A percentile compares a stretch with the other conserved stretches of the same genome.
Conservation (phyloP, 768 basidiomycete genomes). For the Pisolithus tinctorius region DNA sequence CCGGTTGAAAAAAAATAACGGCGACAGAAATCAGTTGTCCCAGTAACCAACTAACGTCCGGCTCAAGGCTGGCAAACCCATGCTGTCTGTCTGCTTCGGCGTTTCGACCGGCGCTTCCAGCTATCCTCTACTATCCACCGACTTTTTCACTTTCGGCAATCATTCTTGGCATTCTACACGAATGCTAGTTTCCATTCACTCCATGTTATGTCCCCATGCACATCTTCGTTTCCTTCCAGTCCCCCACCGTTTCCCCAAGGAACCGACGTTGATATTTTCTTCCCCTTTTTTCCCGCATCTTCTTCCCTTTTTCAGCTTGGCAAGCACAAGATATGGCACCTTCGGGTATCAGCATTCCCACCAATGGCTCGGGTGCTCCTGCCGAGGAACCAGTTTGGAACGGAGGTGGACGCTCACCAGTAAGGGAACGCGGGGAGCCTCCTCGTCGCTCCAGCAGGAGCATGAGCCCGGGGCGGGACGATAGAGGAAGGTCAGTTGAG, state of each 20-base stretch:
- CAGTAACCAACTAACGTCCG: constrained; percentile 18
- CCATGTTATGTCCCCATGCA: not conserved
- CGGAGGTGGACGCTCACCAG: constrained; percentile 36
- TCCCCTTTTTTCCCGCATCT: too few relatives aligned
- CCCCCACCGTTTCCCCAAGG: constrained; percentile 26
- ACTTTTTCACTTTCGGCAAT: constrained; percentile 2
- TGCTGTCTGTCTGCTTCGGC: constrained; percentile 8
- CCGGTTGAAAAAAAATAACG: constrained; percentile 14
- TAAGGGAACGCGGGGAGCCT: constrained; percentile 37
- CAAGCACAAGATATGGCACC: constrained; percentile 79
- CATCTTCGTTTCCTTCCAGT: not conserved
- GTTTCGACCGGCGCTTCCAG: constrained; percentile 4
- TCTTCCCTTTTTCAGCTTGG: constrained; percentile 56
- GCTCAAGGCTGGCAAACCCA: constrained; percentile 28
- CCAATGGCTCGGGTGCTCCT: constrained; percentile 35
- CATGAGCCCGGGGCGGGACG: constrained; percentile 62
- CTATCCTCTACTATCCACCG: not conserved
- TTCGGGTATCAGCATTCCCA: constrained; percentile 68
- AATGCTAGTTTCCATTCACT: constrained; percentile 1
- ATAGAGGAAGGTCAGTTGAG: constrained; percentile 44
- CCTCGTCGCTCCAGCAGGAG: constrained; percentile 71
- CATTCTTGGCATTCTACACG: constrained; percentile 21
- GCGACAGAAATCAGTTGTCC: constrained; percentile 19
- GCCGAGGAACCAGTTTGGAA: constrained; percentile 57
- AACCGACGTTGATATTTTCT: constrained; percentile 37